Percentiles rank a stretch among this genome's conserved stretches.
These are phyloP conservation scores for Clarireedia paspali DNA, from an alignment of 2,329 filamentous ascomycete species.

Conservation along the genomic window DNA sequence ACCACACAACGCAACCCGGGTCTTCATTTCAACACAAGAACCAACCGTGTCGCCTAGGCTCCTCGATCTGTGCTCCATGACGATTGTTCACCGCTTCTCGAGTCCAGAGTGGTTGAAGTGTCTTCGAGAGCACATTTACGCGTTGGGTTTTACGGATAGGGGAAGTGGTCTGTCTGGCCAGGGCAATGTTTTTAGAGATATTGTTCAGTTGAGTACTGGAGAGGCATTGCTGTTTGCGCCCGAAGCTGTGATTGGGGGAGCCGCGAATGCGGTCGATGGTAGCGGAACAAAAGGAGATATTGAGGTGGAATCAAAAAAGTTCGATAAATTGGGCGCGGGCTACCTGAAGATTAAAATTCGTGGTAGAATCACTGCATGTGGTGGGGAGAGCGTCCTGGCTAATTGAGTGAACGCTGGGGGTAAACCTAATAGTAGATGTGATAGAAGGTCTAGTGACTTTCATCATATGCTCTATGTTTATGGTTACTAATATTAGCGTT, in stretches of 20 bases:
- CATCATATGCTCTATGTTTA: too few relatives aligned
- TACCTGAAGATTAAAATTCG: background rate
- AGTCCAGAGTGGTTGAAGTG: slow-evolving; percentile 49
- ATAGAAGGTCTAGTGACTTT: too few relatives aligned
- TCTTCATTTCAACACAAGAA: slow-evolving; percentile 71
- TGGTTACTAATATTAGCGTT: too few relatives aligned
- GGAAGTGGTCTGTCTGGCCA: slow-evolving; percentile 17
- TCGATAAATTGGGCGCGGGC: background rate
- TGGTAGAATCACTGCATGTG: background rate
- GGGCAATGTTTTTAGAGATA: slow-evolving; percentile 34
- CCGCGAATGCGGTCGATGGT: slow-evolving; percentile 22
- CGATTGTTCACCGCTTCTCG: slow-evolving; percentile 64
- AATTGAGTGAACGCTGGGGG: background rate
- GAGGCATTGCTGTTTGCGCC: slow-evolving; percentile 43
- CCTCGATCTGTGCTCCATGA: slow-evolving; percentile 64
- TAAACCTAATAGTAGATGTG: slow-evolving; percentile 20
- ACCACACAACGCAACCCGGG: slow-evolving; percentile 57
- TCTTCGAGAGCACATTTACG: slow-evolving; percentile 40
- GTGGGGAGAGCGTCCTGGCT: background rate
- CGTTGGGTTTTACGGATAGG: slow-evolving; percentile 25
- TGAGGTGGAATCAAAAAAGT: background rate
- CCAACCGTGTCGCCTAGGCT: slow-evolving; percentile 62
- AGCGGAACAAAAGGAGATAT: slow-evolving; percentile 30
- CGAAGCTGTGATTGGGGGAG: slow-evolving; percentile 32
- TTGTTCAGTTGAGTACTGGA: slow-evolving; percentile 40